Percentiles rank a stretch among this genome's conserved stretches.
phyloP scores from a whole-genome alignment of 495 filamentous ascomycete genomes.

The Chlorociboria aeruginascens region DNA sequence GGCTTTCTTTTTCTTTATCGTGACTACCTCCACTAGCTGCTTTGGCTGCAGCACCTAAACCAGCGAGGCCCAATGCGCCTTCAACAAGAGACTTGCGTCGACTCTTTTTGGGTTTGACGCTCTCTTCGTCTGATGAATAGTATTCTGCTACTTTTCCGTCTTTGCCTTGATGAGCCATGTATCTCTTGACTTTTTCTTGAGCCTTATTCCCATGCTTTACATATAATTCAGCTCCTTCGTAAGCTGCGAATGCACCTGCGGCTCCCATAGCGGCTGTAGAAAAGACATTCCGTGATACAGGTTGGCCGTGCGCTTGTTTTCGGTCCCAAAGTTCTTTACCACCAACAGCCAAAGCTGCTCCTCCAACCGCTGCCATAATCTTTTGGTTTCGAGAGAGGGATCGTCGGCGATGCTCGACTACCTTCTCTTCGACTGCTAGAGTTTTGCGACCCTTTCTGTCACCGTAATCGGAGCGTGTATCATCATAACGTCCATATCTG shows the following conservation, averaged over 20 bases:
- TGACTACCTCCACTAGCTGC: slow-evolving; percentile 21
- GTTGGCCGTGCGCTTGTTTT: slow-evolving; percentile 33
- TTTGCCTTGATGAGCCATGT: slow-evolving; percentile 31
- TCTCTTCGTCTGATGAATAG: slow-evolving; percentile 40
- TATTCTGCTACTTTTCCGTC: slow-evolving; percentile 34
- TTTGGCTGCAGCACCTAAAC: slow-evolving; percentile 51
- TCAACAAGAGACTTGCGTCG: slow-evolving; percentile 60
- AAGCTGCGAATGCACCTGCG: slow-evolving; percentile 41
- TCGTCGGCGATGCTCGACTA: slow-evolving; percentile 30
- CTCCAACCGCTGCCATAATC: slow-evolving; percentile 43
- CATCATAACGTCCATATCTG: slow-evolving; percentile 29
- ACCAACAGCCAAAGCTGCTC: slow-evolving; percentile 38
- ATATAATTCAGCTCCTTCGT: slow-evolving; percentile 41
- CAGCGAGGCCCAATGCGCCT: slow-evolving; percentile 53
- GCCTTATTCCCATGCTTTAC: slow-evolving; percentile 29
- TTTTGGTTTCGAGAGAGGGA: slow-evolving; percentile 43
- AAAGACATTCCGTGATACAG: slow-evolving; percentile 34
- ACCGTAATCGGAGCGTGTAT: slow-evolving; percentile 28
- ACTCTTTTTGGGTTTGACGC: slow-evolving; percentile 29
- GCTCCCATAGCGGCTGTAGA: slow-evolving; percentile 41
- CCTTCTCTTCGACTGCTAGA: slow-evolving; percentile 29
- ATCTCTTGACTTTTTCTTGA: slow-evolving; percentile 27
- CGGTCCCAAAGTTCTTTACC: slow-evolving; percentile 46
- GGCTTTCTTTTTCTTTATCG: slow-evolving; percentile 1
- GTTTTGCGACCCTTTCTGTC: slow-evolving; percentile 34